Evolutionary conservation across 1,284 basidiomycete species (phyloP), one percentile per base, ranked within the genome.

Genomic region (Inonotus hispidus): DNA sequence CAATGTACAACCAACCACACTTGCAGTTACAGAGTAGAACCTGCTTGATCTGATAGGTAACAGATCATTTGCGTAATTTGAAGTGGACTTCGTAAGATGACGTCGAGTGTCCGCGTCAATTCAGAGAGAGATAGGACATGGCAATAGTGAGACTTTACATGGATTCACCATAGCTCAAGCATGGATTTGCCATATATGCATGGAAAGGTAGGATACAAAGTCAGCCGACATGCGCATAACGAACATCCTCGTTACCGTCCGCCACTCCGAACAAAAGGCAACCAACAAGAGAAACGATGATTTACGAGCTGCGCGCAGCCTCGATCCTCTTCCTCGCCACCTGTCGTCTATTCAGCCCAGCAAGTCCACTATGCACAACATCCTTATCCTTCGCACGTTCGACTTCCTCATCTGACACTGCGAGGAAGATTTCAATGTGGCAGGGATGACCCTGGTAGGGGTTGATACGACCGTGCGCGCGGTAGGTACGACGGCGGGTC

Each of bases 401-500:
- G 57, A 97, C 92, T 75, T 93, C 87, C 66, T 83, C 84, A 56
- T 89, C 86, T 56, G 84, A 77, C 64, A 87, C 88, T 59, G 85
- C 80, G 65, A 97, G 86, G 74, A 97, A 93, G 74, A 97, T 84
- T 75, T 99, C 97, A 68, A 99, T 90, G 75, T 99, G 97, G 77
- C 88, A 90, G 59, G 93, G 94, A 80, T 92, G 88, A 59, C 92
- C 92, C 78, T 93, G 90, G 82, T 91, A 92, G 58, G 90, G 89
- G 79, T 92, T 92, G 76, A 92, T 95, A 71, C 93, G 89, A 87
- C 93, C 93, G 78, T 95, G 93, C 58, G 97, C 97, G 79, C 97
- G 95, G 88, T 97, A 99, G 68, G 97, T 99, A 75, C 97, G 93
- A 72, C 97, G 93, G 77, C 94, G 94, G 75, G 97, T 99, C 93